A percentile compares a stretch with the other conserved stretches of the same genome.
Evolutionary conservation across 2,329 filamentous ascomycete species (phyloP).

Genomic region (Ophiostoma ips): DNA sequence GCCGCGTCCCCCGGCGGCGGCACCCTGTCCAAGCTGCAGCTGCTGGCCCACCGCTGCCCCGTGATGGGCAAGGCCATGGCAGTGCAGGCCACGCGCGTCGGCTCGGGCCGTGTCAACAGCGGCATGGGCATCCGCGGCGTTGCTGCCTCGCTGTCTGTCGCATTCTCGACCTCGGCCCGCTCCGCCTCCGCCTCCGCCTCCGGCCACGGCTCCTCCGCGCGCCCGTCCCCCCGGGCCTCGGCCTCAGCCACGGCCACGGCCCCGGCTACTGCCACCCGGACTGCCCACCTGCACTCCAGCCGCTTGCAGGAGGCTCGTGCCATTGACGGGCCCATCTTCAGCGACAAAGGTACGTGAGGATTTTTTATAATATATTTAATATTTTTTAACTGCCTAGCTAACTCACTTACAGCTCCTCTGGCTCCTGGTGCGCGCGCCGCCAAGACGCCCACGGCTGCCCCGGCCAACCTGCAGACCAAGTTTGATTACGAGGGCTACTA

Average conservation of each 20-base stretch:
- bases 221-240: not conserved
- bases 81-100: conserved; percentile 55
- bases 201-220: conserved; percentile 22
- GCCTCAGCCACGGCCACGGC: not conserved
- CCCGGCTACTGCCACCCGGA: not conserved
- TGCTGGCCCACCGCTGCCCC: conserved; percentile 86
- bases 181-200: conserved; percentile 13
- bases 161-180: conserved; percentile 9
- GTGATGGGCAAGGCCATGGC: conserved; percentile 97
- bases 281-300: conserved; percentile 68
- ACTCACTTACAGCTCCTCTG: conserved; percentile 20
- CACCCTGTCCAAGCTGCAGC: conserved; percentile 93
- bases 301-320: conserved; percentile 63
- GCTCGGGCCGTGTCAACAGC: conserved; percentile 20
- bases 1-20: conserved; percentile 58
- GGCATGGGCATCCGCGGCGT: conserved; percentile 9
- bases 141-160: conserved; percentile 11
- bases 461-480: conserved; percentile 30
- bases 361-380: not conserved
- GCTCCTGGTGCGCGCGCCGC: conserved; percentile 18
- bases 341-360: not conserved
- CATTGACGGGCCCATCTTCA: conserved; percentile 39
- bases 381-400: not conserved
- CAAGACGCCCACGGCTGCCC: conserved; percentile 8
- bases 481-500: conserved; percentile 94